phyloP scores from a whole-genome alignment of 495 filamentous ascomycete species.

The Umbilicaria muhlenbergii region DNA sequence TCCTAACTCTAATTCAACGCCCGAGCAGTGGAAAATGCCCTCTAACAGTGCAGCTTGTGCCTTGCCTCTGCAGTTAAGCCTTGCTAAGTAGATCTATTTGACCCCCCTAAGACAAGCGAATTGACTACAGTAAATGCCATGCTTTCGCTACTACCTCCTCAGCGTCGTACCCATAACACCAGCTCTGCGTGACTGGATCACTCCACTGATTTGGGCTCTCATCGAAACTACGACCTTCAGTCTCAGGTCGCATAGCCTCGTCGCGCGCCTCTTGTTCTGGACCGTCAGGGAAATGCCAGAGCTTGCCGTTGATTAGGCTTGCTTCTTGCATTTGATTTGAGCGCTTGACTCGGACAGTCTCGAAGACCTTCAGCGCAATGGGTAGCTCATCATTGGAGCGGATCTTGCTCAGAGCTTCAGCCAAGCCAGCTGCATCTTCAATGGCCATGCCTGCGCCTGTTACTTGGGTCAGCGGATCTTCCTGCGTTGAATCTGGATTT shows the following conservation, averaged over 20 bases:
- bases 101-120: too few relatives aligned
- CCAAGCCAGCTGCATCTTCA: slow-evolving; percentile 34
- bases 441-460: slow-evolving; percentile 31
- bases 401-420: slow-evolving; percentile 25
- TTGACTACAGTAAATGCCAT: slow-evolving; percentile 2
- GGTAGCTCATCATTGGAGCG: slow-evolving; percentile 22
- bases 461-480: background rate
- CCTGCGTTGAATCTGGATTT: background rate
- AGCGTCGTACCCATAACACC: slow-evolving; percentile 32
- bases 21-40: too few relatives aligned
- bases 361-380: slow-evolving; percentile 26
- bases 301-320: slow-evolving; percentile 30
- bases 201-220: slow-evolving; percentile 35
- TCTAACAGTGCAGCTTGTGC: too few relatives aligned
- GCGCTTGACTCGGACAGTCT: slow-evolving; percentile 29
- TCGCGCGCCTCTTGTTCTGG: slow-evolving; percentile 34
- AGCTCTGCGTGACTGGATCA: slow-evolving; percentile 27
- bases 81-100: too few relatives aligned
- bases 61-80: too few relatives aligned
- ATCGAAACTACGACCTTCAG: slow-evolving; percentile 7
- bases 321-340: slow-evolving; percentile 32
- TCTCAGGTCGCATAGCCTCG: slow-evolving; percentile 23
- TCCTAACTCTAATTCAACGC: too few relatives aligned
- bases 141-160: slow-evolving; percentile 20
- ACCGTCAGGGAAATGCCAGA: slow-evolving; percentile 36